A percentile compares a stretch with the other conserved stretches of the same genome.
These are phyloP conservation scores for Taphrina confusa DNA, from an alignment of 1,139 yeast species.

Conservation along the genomic window DNA sequence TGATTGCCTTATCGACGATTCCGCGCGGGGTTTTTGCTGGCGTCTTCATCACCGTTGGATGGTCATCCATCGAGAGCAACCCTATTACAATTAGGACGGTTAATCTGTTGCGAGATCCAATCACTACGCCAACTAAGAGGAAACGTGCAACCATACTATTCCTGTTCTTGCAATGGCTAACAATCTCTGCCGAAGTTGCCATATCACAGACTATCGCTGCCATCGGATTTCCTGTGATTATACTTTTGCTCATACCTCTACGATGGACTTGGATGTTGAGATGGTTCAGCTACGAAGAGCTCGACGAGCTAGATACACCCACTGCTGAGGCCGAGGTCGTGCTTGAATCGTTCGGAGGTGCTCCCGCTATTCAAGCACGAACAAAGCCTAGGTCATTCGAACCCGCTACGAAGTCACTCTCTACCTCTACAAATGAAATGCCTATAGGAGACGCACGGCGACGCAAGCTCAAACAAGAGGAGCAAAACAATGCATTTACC, in stretches of 20 bases:
- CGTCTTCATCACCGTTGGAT: conserved; percentile 87
- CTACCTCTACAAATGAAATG: too few species aligned
- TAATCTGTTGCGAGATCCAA: conserved; percentile 63
- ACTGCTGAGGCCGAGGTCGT: conserved; percentile 63
- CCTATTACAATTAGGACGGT: conserved; percentile 64
- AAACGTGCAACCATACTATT: conserved; percentile 56
- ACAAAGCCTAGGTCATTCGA: conserved; percentile 4
- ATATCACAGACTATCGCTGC: conserved; percentile 88
- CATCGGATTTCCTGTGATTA: conserved; percentile 88
- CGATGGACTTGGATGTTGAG: conserved; percentile 54
- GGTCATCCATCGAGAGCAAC: conserved; percentile 71
- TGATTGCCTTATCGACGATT: conserved; percentile 75
- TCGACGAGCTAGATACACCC: conserved; percentile 66
- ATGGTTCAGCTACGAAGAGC: conserved; percentile 63
- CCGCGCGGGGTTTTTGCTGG: conserved; percentile 96
- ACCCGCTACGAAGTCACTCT: background rate
- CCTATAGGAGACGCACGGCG: background rate
- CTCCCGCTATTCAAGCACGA: conserved; percentile 17
- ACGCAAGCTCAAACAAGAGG: background rate
- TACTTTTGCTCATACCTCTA: conserved; percentile 57
- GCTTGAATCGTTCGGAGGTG: conserved; percentile 43
- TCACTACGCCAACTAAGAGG: conserved; percentile 44
- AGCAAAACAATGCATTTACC: conserved; percentile 4
- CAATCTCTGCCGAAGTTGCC: conserved; percentile 74
- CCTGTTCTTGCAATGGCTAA: conserved; percentile 60